Conservation (phyloP, 495 filamentous ascomycete species). For the Podospora pseudopauciseta region DNA sequence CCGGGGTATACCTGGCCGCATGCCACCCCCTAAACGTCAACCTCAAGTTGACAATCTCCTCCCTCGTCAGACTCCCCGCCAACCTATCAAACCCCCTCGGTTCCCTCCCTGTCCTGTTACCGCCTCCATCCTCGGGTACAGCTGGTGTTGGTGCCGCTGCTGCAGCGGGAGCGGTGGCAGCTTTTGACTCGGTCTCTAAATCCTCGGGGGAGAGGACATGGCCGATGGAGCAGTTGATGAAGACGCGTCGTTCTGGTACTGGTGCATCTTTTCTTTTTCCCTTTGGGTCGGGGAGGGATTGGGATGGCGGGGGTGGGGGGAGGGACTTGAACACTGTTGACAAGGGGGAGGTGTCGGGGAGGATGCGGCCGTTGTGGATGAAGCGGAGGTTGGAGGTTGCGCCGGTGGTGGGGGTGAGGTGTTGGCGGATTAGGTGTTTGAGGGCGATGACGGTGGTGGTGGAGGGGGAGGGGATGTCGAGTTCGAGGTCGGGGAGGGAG, state of each 20-base stretch:
- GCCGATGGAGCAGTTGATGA: constrained; percentile 86
- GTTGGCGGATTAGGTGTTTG: constrained; percentile 74
- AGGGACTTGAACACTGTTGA: constrained; percentile 60
- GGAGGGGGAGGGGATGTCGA: constrained; percentile 64
- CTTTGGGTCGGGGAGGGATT: constrained; percentile 32
- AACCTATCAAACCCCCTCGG: constrained; percentile 81
- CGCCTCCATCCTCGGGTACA: no score
- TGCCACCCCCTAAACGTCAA: constrained; percentile 82
- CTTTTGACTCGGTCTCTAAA: constrained; percentile 62
- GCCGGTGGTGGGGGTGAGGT: constrained; percentile 58
- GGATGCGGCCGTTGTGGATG: constrained; percentile 81
- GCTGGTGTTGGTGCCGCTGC: neutral
- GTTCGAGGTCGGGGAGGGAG: constrained; percentile 74
- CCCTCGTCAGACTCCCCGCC: constrained; percentile 72
- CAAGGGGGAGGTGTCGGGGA: constrained; percentile 66
- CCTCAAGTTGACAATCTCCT: constrained; percentile 77
- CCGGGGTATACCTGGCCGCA: constrained; percentile 70
- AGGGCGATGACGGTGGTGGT: constrained; percentile 69
- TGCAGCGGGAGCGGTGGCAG: constrained; percentile 39
- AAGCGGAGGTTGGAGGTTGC: constrained; percentile 67
- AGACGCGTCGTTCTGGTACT: constrained; percentile 49
- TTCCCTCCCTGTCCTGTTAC: neutral
- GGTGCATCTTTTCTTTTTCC: constrained; percentile 20
- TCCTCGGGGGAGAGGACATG: constrained; percentile 66
- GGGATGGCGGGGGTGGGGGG: constrained; percentile 45